Evolutionary conservation across 1,284 basidiomycete species (phyloP).

Genomic region (Veloboletus limbatus): DNA sequence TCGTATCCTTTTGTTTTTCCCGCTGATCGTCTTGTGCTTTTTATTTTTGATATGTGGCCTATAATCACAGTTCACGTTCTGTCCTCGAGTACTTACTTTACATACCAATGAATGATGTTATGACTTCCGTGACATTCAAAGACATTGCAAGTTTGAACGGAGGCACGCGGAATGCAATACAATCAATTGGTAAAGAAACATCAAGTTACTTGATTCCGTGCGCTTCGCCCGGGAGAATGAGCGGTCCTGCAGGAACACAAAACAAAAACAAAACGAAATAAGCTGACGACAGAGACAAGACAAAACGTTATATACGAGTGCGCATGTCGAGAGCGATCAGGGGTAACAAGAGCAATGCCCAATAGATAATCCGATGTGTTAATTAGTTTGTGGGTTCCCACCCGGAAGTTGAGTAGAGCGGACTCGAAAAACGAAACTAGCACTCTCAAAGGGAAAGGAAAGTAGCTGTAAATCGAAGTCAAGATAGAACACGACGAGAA

Average conservation of each 20-base stretch:
- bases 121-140: not conserved
- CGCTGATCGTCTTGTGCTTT: not conserved
- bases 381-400: slow-evolving; percentile 31
- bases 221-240: slow-evolving; percentile 6
- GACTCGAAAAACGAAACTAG: slow-evolving; percentile 17
- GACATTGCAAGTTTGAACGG: slow-evolving; percentile 9
- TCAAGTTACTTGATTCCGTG: slow-evolving; percentile 14
- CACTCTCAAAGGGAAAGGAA: slow-evolving; percentile 19
- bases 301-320: slow-evolving; percentile 36
- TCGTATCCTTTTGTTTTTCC: not conserved
- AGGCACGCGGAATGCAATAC: slow-evolving; percentile 3
- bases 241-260: slow-evolving; percentile 22
- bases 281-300: slow-evolving; percentile 32
- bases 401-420: slow-evolving; percentile 15
- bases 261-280: slow-evolving; percentile 31
- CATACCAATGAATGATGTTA: slow-evolving; percentile 16
- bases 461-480: slow-evolving; percentile 24
- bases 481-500: slow-evolving; percentile 18
- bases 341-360: slow-evolving; percentile 37
- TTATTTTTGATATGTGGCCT: slow-evolving; percentile 4
- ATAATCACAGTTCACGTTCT: not conserved
- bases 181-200: slow-evolving; percentile 17
- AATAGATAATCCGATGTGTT: slow-evolving; percentile 35
- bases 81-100: slow-evolving; percentile 11
- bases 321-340: slow-evolving; percentile 38